Conservation (phyloP, 345 rosid genomes). For the Brassica nigra region DNA sequence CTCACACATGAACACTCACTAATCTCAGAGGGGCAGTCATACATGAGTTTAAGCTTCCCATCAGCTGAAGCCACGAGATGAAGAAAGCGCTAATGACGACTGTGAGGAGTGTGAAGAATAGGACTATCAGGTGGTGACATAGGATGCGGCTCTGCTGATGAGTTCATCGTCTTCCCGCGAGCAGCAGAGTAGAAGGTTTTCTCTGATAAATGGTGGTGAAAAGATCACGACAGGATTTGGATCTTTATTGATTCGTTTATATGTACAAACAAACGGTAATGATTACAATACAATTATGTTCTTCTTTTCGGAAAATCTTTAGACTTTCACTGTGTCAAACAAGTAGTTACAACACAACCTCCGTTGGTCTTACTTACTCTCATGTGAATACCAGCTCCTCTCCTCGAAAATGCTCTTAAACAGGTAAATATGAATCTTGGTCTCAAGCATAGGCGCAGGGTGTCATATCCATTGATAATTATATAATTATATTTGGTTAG, state of each 20-base stretch:
- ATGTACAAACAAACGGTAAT: too few relatives aligned
- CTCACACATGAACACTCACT: background rate
- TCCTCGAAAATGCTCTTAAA: too few relatives aligned
- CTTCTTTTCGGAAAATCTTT: background rate
- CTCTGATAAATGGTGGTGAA: too few relatives aligned
- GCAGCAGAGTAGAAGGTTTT: too few relatives aligned
- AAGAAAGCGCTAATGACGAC: too few relatives aligned
- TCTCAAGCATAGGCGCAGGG: background rate
- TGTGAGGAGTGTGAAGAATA: background rate
- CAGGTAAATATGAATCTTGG: background rate
- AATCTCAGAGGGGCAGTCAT: background rate
- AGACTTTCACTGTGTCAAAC: background rate
- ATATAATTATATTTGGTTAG: too few relatives aligned
- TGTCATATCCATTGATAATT: background rate
- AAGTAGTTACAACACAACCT: background rate
- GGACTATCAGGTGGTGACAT: background rate
- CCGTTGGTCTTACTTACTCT: background rate
- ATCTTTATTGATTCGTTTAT: too few relatives aligned
- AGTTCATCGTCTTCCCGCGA: too few relatives aligned
- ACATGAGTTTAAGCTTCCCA: too few relatives aligned
- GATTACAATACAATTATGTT: background rate
- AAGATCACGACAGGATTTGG: too few relatives aligned
- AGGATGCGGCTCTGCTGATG: background rate
- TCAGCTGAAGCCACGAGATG: too few relatives aligned
- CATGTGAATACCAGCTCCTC: background rate